Evolutionary conservation across 495 filamentous ascomycete genomes (phyloP).

Genomic region (Penicillium tannophilum): DNA sequence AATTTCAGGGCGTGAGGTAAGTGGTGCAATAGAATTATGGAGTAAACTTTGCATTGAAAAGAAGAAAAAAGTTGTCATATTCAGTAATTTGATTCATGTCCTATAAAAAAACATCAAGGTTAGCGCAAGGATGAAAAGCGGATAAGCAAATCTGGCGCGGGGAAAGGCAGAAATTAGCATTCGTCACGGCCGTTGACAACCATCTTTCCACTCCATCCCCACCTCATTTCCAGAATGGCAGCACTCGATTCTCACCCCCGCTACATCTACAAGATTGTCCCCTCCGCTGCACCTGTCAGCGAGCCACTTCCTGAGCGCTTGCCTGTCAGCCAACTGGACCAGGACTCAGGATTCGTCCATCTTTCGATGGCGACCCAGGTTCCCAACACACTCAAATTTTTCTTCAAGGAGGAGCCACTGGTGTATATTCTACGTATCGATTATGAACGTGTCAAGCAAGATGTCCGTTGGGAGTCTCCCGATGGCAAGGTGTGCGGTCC

Average conservation of each 20-base stretch:
- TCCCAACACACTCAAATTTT: slow-evolving; percentile 54
- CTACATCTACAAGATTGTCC: slow-evolving; percentile 50
- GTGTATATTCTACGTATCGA: slow-evolving; percentile 74
- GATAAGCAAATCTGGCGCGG: slow-evolving; percentile 1
- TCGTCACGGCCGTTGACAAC: background rate
- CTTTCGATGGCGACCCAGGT: slow-evolving; percentile 46
- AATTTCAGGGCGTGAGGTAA: no score
- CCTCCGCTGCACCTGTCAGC: slow-evolving; percentile 41
- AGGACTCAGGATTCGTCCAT: slow-evolving; percentile 44
- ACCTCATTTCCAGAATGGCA: background rate
- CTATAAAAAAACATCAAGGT: background rate
- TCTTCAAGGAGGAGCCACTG: slow-evolving; percentile 74
- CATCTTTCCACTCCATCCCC: background rate
- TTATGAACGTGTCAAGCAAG: slow-evolving; percentile 58
- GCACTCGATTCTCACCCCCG: slow-evolving; percentile 29
- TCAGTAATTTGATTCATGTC: no score
- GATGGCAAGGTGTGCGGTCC: slow-evolving; percentile 44
- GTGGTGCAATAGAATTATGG: no score
- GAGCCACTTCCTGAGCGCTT: slow-evolving; percentile 46
- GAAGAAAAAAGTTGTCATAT: no score
- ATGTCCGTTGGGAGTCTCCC: slow-evolving; percentile 47
- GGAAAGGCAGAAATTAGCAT: slow-evolving; percentile 4
- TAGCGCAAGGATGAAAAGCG: background rate
- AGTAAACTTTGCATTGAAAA: no score
- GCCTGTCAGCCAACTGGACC: slow-evolving; percentile 45